Percentiles rank a stretch among this genome's conserved stretches.
Conservation (phyloP, 1,139 yeast species). For the Kodamaea derodonti region DNA sequence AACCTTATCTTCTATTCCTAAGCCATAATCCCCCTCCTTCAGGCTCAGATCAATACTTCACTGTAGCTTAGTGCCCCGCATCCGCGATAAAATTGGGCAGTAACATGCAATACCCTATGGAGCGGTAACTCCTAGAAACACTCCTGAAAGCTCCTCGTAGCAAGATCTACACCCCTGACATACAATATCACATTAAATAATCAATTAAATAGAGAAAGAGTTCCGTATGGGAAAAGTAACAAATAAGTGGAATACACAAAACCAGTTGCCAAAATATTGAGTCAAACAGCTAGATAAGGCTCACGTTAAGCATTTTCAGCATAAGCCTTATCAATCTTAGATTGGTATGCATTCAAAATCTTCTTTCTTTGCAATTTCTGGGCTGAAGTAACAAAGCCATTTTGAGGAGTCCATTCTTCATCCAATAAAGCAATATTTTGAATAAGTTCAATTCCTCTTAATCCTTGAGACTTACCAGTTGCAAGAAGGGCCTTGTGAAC, state of each 20-base stretch:
- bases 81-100: no score
- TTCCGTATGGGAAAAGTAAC: no score
- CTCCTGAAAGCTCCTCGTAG: no score
- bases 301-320: background rate
- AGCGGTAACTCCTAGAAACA: no score
- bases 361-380: constrained; percentile 95
- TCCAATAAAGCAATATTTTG: constrained; percentile 76
- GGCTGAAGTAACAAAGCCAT: constrained; percentile 90
- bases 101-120: no score
- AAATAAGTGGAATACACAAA: background rate
- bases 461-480: constrained; percentile 79
- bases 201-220: background rate
- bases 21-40: no score
- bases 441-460: constrained; percentile 81
- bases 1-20: no score
- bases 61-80: no score
- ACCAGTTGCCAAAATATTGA: constrained; percentile 1
- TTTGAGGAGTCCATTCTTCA: constrained; percentile 98
- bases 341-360: constrained; percentile 65
- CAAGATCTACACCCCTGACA: no score
- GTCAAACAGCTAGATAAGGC: background rate
- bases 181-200: background rate
- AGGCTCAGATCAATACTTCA: no score
- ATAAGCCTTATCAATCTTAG: constrained; percentile 58
- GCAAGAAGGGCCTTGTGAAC: constrained; percentile 58